Base-by-base conservation (phyloP, 2,329 filamentous ascomycete species). In the Penicillium vulpinum region DNA sequence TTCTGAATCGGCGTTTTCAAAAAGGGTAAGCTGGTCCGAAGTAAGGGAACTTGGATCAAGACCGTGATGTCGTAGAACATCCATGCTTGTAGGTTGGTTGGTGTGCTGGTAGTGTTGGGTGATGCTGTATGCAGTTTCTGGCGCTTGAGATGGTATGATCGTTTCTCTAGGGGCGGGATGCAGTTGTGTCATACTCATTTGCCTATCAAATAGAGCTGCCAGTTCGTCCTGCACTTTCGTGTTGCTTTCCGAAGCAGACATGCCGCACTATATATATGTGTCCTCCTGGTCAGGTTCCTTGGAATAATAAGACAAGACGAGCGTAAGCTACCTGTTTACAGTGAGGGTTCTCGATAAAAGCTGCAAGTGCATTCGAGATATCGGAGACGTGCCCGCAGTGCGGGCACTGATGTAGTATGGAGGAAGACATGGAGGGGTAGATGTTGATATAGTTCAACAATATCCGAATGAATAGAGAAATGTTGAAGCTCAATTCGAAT, bases 171-270 rank as follows among this genome's bases (percentile, higher is more conserved):
- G 71, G 51, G 63, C 44, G 58, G 73, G 67, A 48, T 71, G 68
- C 11, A 68, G 22, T 18, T 60, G 56, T 49, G 73, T 73, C 63
- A 94, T 82, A 52, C 82, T 89, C 75, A 95, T 83, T 71, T 90
- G 89, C 64, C 85, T 86, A 50, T 88, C 83, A 74, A 96, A 92
- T 67, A 96, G 86, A 57, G 84, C 80, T n/a, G 88, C 84, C 35
- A 96, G 87, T 65, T 96, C 92, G 62, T 96, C 90, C 71, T 92
- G 87, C 67, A 86, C 83, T 74, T 88, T 85, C 78, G 84, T 83
- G 60, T 77, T 80, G 69, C 71, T 67, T 63, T 77, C 75, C 5
- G 69, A 70, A 31, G 68, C 71, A 33, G 75, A 76, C 50, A 78
- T 62, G n/a, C 76, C 74, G 61, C 75, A 77, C 76, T 78, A 64